Conservation (phyloP, 2,329 filamentous ascomycete genomes). For the Fusarium humuli region DNA sequence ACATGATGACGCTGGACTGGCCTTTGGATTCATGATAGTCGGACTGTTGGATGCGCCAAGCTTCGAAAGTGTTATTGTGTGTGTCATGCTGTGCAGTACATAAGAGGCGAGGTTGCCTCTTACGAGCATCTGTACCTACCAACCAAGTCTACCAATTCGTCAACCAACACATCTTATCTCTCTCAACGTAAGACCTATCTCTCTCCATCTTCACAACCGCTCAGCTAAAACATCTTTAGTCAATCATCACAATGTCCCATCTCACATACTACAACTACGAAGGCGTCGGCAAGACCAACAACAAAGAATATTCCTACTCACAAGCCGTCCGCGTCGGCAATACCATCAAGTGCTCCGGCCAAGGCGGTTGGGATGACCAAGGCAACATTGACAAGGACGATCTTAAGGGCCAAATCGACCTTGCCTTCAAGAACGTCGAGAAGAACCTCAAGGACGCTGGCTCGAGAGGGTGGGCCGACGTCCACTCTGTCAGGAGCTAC, state of each 20-base stretch:
- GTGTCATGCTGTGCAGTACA: constrained; percentile 14
- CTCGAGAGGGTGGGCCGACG: constrained; percentile 67
- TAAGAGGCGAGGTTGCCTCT: constrained; percentile 14
- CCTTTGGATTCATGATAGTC: neutral
- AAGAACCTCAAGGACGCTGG: constrained; percentile 62
- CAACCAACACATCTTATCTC: neutral
- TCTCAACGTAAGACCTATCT: neutral
- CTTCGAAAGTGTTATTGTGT: neutral
- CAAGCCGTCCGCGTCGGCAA: constrained; percentile 40
- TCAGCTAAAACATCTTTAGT: neutral
- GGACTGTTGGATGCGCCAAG: constrained; percentile 16
- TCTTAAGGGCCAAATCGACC: constrained; percentile 60
- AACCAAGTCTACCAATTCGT: neutral
- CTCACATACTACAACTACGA: constrained; percentile 51
- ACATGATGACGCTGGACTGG: neutral
- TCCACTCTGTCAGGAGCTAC: constrained; percentile 61
- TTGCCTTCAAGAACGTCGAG: constrained; percentile 69
- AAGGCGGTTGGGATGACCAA: constrained; percentile 40
- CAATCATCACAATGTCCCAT: constrained; percentile 44
- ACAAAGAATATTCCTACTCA: constrained; percentile 40
- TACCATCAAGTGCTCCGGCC: constrained; percentile 41
- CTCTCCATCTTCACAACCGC: too few species aligned
- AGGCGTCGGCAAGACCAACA: constrained; percentile 46
- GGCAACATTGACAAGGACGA: constrained; percentile 48
- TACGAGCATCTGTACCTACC: neutral